Conservation (phyloP, 495 filamentous ascomycete species). For the Friedmanniomyces endolithicus region DNA sequence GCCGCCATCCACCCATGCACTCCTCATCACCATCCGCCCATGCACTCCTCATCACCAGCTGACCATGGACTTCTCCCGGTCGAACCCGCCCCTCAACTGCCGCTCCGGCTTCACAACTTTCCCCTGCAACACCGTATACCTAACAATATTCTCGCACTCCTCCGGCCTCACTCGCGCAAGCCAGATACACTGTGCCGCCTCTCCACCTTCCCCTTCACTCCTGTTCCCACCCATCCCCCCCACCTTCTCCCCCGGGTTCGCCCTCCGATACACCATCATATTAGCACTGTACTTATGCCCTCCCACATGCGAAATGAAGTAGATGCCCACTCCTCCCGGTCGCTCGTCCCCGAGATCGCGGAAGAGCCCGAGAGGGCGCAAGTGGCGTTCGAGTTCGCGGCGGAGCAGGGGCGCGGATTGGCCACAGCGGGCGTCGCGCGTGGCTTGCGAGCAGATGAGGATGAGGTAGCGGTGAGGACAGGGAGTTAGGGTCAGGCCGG, state of each 20-base stretch:
- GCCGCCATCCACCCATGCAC: no score
- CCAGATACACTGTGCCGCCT: slow-evolving; percentile 85
- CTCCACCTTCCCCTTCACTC: slow-evolving; percentile 11
- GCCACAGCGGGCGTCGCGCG: slow-evolving; percentile 87
- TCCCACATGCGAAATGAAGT: slow-evolving; percentile 92
- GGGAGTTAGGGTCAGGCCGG: slow-evolving; percentile 51
- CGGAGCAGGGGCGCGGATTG: slow-evolving; percentile 78
- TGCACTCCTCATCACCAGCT: no score
- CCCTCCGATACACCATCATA: slow-evolving; percentile 72
- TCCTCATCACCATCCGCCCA: no score
- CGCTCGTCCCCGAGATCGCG: slow-evolving; percentile 78
- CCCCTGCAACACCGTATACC: slow-evolving; percentile 80
- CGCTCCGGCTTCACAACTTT: slow-evolving; percentile 79
- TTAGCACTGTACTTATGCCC: slow-evolving; percentile 93
- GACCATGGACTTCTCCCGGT: slow-evolving; percentile 60
- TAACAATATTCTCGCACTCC: slow-evolving; percentile 88
- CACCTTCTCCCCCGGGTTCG: slow-evolving; percentile 35
- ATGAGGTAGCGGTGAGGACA: slow-evolving; percentile 76
- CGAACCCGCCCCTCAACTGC: slow-evolving; percentile 83
- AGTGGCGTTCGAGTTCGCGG: slow-evolving; percentile 78
- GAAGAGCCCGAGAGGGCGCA: slow-evolving; percentile 70
- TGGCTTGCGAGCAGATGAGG: slow-evolving; percentile 84
- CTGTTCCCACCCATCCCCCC: slow-evolving; percentile 24
- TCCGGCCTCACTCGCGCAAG: slow-evolving; percentile 76
- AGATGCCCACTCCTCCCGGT: slow-evolving; percentile 81